These are phyloP conservation scores for Fragaria iinumae DNA, from an alignment of 306 rosid species.

Conservation along the genomic window DNA sequence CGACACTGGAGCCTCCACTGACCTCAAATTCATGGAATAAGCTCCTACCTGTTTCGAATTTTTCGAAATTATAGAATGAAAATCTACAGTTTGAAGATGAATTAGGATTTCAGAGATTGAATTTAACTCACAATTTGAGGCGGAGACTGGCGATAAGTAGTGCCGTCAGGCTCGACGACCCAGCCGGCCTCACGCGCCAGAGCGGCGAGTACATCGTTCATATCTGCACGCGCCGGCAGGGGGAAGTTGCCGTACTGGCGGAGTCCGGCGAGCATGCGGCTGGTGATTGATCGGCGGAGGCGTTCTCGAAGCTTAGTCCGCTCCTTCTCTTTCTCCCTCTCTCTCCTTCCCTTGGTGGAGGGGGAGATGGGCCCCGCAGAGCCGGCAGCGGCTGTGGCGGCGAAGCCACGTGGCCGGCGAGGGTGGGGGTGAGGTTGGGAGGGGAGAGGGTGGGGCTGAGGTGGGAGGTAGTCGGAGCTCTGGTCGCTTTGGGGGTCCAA, in stretches of 20 bases:
- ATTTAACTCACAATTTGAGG: constrained; percentile 37
- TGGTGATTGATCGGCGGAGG: constrained; percentile 95
- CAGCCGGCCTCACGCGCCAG: constrained; percentile 99
- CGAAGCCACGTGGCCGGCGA: constrained; percentile 95
- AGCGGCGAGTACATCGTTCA: constrained; percentile 97
- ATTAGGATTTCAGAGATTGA: neutral
- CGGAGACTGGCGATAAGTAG: constrained; percentile 73
- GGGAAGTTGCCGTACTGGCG: constrained; percentile 95
- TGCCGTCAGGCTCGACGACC: constrained; percentile 88
- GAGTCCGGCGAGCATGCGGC: constrained; percentile 95
- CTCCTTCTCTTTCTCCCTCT: constrained; percentile 94
- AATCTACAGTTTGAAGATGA: neutral
- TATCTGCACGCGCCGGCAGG: constrained; percentile 96
- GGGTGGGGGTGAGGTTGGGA: constrained; percentile 44
- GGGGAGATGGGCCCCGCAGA: constrained; percentile 6
- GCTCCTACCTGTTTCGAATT: constrained; percentile 50
- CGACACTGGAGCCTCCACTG: constrained; percentile 74
- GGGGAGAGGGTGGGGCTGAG: constrained; percentile 11
- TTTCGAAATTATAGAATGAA: neutral
- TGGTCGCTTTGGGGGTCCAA: constrained; percentile 71
- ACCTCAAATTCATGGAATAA: constrained; percentile 64
- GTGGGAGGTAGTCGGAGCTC: constrained; percentile 57
- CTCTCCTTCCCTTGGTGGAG: constrained; percentile 63
- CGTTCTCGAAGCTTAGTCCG: constrained; percentile 97
- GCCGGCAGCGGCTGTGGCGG: constrained; percentile 51